Evolutionary conservation across 2,329 filamentous ascomycete species (phyloP), one percentile per base, ranked within the genome.

Genomic region (Monosporascus sp.): DNA sequence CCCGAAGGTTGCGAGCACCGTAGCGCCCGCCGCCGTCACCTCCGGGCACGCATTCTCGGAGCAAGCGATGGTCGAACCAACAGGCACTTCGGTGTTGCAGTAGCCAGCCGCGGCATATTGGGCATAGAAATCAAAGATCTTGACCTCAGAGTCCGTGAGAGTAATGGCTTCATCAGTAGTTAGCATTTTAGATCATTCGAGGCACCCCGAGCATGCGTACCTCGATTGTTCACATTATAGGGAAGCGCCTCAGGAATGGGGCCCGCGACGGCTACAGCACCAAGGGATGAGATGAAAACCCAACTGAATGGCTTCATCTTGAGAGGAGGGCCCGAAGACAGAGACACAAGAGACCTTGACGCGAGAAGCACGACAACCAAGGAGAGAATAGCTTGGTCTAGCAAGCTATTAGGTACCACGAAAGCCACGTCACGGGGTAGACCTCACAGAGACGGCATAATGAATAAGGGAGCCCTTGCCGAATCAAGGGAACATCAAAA

Each of bases 41-140:
- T 68, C 62, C 2, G 74, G 69, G 55, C 81, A 84, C 47, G 64
- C 68, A 49, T 68, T 57, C 9, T 66, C 62, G n/a, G 62, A 47
- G 65, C 81, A 84, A 38, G 63, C 65, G 20, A 83, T 59, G 17
- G 57, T 46, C 8, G 70, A 58, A 31, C 77, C 76, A 1, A 69
- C 58, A 2, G 65, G 39, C 11, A 61, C 67, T 3, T 73, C 63
- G 49, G 65, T 72, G 65, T 82, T 82, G 70, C 81, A 84, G 65
- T 81, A 81, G 3, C 75, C 70, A 3, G 79, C 76, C 2, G 69
- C 74, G 3, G 79, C 68, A 58, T 80, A 80, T 64, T 83, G 74
- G 31, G 73, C 70, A 58, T 74, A 83, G 61, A 77, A 76, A 49
- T 71, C 61, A 56, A 82, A 68, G 52, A 69, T 70, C 54, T 59